These are phyloP conservation scores for Penicillium sumatraense DNA, from an alignment of 2,329 filamentous ascomycete species.

Conservation along the genomic window DNA sequence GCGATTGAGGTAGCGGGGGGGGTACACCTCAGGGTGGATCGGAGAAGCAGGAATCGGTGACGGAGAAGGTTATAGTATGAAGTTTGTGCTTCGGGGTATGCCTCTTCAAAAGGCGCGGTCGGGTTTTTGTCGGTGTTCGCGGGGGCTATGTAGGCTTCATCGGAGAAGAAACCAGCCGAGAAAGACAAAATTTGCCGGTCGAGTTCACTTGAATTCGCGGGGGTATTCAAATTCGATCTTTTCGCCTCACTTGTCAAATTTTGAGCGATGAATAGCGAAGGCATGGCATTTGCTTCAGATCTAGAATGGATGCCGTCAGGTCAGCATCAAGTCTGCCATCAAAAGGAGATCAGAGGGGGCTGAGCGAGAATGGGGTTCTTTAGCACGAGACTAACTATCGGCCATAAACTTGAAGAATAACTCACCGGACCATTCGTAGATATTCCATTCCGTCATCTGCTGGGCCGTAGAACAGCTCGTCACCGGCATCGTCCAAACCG, in stretches of 20 bases:
- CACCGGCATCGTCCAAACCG: slow-evolving; percentile 56
- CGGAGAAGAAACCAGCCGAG: slow-evolving; percentile 69
- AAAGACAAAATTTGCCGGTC: slow-evolving; percentile 49
- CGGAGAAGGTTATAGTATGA: slow-evolving; percentile 72
- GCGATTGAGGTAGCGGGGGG: slow-evolving; percentile 60
- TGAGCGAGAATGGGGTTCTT: slow-evolving; percentile 16
- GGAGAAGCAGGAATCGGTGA: slow-evolving; percentile 68
- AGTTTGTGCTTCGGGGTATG: slow-evolving; percentile 58
- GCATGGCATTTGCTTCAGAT: slow-evolving; percentile 74
- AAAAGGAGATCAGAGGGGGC: neutral
- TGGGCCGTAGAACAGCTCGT: slow-evolving; percentile 70
- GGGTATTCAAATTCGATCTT: neutral
- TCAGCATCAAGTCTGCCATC: slow-evolving; percentile 9
- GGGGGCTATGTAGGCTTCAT: slow-evolving; percentile 77
- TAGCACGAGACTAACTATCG: slow-evolving; percentile 24
- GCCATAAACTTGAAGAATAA: slow-evolving; percentile 17
- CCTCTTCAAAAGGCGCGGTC: slow-evolving; percentile 31
- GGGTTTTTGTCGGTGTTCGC: slow-evolving; percentile 51
- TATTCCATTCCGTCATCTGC: slow-evolving; percentile 72
- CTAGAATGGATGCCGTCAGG: slow-evolving; percentile 50
- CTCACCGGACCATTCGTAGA: slow-evolving; percentile 72
- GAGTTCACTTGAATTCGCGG: neutral
- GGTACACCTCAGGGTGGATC: slow-evolving; percentile 60
- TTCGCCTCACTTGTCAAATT: slow-evolving; percentile 37
- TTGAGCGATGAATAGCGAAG: slow-evolving; percentile 70